A percentile compares a stretch with the other conserved stretches of the same genome.
Conservation (phyloP, 2,329 filamentous ascomycete species). For the Penicillium rolfsii region DNA sequence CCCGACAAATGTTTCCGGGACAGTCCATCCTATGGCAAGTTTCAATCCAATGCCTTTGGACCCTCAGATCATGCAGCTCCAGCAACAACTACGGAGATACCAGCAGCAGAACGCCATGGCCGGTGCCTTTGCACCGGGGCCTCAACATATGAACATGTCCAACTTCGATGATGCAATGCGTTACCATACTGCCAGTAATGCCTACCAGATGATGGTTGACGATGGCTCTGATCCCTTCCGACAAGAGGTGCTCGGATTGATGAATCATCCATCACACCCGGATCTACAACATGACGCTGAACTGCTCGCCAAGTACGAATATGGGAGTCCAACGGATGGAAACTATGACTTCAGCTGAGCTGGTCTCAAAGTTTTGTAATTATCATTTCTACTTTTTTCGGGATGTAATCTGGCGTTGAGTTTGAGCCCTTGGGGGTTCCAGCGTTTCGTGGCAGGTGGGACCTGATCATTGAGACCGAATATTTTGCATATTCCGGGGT, state of each 20-base stretch:
- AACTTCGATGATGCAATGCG: conserved; percentile 46
- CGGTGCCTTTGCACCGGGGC: conserved; percentile 39
- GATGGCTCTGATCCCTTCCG: conserved; percentile 45
- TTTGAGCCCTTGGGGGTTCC: background rate
- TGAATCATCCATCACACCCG: conserved; percentile 40
- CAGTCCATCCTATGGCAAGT: conserved; percentile 44
- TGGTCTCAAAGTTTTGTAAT: conserved; percentile 19
- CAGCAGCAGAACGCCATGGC: conserved; percentile 43
- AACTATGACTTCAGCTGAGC: conserved; percentile 39
- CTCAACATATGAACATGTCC: conserved; percentile 37
- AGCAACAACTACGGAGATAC: conserved; percentile 48
- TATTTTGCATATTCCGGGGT: background rate
- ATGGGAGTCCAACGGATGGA: conserved; percentile 44
- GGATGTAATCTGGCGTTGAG: conserved; percentile 14
- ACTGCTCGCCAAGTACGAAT: conserved; percentile 45
- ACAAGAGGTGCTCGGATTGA: conserved; percentile 44
- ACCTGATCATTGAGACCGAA: background rate
- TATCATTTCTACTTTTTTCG: conserved; percentile 17
- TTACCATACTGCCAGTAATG: conserved; percentile 40
- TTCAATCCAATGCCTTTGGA: conserved; percentile 61
- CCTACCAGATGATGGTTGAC: conserved; percentile 49
- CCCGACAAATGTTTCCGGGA: conserved; percentile 39
- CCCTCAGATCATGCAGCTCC: conserved; percentile 62
- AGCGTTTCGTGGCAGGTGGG: conserved; percentile 1
- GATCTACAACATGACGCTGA: conserved; percentile 48